Percentiles rank a stretch among this genome's conserved stretches.
Conservation (phyloP, 192 early-diverging fungal genomes). For the Coemansia sp. region DNA sequence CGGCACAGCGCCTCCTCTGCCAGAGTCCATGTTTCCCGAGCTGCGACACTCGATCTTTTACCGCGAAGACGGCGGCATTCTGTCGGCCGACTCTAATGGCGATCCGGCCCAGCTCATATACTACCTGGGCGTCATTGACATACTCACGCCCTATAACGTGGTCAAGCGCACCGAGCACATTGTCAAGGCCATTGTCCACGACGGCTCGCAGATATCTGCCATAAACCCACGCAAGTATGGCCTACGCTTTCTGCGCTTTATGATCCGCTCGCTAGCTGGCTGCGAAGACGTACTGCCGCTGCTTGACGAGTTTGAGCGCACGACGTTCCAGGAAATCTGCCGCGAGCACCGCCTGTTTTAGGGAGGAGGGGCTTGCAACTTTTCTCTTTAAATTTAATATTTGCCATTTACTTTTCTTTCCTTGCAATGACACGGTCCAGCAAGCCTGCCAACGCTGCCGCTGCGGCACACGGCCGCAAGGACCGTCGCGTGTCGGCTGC, state of each 20-base stretch:
- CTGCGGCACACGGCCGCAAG: too few species aligned
- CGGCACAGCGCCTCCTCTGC: constrained; percentile 39
- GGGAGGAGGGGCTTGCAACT: not conserved
- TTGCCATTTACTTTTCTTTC: not conserved
- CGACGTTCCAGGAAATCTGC: constrained; percentile 45
- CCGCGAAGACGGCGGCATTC: constrained; percentile 85
- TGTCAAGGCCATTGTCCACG: constrained; percentile 79
- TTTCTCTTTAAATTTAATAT: not conserved
- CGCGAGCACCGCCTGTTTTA: constrained; percentile 46
- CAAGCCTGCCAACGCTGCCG: not conserved
- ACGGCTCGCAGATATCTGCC: constrained; percentile 74
- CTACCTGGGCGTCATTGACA: constrained; percentile 97
- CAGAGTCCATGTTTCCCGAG: constrained; percentile 54
- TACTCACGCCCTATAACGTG: constrained; percentile 90
- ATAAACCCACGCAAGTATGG: constrained; percentile 88
- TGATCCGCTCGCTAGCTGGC: constrained; percentile 64
- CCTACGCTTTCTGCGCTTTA: constrained; percentile 84
- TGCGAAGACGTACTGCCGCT: constrained; percentile 53
- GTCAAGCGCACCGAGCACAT: constrained; percentile 86
- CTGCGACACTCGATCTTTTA: constrained; percentile 79
- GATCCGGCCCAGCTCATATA: constrained; percentile 72
- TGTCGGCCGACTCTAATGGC: constrained; percentile 70
- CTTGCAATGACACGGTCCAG: constrained; percentile 4
- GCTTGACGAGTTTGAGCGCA: constrained; percentile 47
- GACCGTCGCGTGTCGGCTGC: too few species aligned